Evolutionary conservation across 768 basidiomycete species (phyloP).

Genomic region (Glaciozyma martinii): DNA sequence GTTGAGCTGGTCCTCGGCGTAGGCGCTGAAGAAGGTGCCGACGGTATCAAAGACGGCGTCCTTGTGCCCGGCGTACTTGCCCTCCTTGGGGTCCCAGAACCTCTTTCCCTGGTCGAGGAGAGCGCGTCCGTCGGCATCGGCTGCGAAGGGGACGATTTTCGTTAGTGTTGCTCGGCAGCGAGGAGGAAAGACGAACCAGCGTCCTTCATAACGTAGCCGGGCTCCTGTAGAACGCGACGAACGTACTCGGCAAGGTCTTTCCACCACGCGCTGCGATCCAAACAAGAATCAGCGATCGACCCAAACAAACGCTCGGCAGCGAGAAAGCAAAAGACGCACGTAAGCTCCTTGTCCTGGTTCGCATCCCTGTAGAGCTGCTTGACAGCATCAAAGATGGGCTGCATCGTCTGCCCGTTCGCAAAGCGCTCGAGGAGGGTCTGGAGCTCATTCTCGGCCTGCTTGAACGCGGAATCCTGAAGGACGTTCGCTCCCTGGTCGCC

Average conservation of each 20-base stretch:
- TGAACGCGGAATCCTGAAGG: conserved; percentile 50
- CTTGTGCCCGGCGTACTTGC: conserved; percentile 65
- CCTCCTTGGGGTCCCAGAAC: conserved; percentile 57
- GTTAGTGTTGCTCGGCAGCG: conserved; percentile 54
- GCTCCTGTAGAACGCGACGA: conserved; percentile 34
- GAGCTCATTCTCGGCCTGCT: conserved; percentile 45
- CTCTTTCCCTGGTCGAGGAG: conserved; percentile 61
- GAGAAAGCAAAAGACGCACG: conserved; percentile 39
- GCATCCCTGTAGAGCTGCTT: conserved; percentile 66
- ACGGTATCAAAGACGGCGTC: conserved; percentile 65
- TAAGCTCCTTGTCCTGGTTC: conserved; percentile 61
- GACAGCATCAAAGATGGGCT: conserved; percentile 59
- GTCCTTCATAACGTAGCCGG: conserved; percentile 15
- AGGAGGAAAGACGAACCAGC: conserved; percentile 39
- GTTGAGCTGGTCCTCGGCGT: conserved; percentile 79
- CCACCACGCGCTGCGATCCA: conserved; percentile 26
- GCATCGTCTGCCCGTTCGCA: conserved; percentile 62
- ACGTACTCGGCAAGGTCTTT: conserved; percentile 32
- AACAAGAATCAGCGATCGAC: neutral
- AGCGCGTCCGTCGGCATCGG: conserved; percentile 54
- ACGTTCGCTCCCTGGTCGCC: conserved; percentile 38
- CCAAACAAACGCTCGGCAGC: neutral
- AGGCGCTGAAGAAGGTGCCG: conserved; percentile 70
- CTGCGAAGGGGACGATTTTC: conserved; percentile 37
- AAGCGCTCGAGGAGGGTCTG: conserved; percentile 83